phyloP scores from a whole-genome alignment of 345 rosid species.

The Melaleuca alternifolia region DNA sequence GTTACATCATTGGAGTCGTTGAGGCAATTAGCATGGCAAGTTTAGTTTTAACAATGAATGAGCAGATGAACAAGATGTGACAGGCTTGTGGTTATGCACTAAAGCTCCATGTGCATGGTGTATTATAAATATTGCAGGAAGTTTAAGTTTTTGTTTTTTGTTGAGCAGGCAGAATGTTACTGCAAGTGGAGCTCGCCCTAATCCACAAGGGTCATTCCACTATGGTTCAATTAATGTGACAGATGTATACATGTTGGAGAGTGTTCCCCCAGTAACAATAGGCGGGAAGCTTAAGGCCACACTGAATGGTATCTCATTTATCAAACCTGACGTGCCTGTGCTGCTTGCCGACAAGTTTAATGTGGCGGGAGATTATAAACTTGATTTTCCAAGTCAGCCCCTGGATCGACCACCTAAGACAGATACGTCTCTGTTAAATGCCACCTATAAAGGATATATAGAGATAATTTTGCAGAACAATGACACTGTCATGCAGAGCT shows the following conservation, averaged over 20 bases:
- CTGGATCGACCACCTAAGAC: slow-evolving; percentile 35
- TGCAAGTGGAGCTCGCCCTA: slow-evolving; percentile 98
- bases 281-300: slow-evolving; percentile 57
- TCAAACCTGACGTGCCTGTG: slow-evolving; percentile 55
- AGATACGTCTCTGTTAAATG: slow-evolving; percentile 72
- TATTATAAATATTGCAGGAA: background rate
- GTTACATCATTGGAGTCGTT: background rate
- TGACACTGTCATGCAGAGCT: slow-evolving; percentile 82
- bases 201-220: slow-evolving; percentile 94
- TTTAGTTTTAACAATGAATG: background rate
- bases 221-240: slow-evolving; percentile 83
- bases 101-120: background rate
- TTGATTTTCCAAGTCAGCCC: slow-evolving; percentile 80
- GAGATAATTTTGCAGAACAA: slow-evolving; percentile 83
- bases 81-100: background rate
- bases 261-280: slow-evolving; percentile 57
- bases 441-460: slow-evolving; percentile 81
- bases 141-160: background rate
- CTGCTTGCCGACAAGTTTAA: slow-evolving; percentile 63
- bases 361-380: slow-evolving; percentile 77
- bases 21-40: background rate
- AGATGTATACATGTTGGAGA: slow-evolving; percentile 48
- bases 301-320: slow-evolving; percentile 78
- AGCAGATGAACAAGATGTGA: background rate
- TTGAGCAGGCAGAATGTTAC: slow-evolving; percentile 63